Evolutionary conservation across 179 eudicot genomes (phyloP).

Genomic region (Pouteria campechiana): DNA sequence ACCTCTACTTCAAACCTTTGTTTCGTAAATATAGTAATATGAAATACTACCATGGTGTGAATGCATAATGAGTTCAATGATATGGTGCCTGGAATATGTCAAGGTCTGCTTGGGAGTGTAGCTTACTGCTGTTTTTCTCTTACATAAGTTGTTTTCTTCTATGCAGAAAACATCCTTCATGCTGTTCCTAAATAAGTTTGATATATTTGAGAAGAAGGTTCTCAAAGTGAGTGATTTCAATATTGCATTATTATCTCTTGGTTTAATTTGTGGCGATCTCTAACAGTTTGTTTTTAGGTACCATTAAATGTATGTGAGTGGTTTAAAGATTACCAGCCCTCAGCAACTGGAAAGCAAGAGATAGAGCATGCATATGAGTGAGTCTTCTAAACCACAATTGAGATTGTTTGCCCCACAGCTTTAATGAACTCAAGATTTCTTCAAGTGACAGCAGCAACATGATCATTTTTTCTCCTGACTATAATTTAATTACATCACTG

Average conservation of each 20-base stretch:
- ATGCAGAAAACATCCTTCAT: constrained; percentile 95
- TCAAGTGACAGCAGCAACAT: no score
- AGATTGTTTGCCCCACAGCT: no score
- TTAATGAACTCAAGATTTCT: no score
- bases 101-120: no score
- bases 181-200: constrained; percentile 95
- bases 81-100: no score
- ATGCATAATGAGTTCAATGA: no score
- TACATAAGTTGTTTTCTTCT: constrained; percentile 11
- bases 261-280: background rate
- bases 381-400: no score
- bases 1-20: no score
- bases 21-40: no score
- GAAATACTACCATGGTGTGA: no score
- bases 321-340: constrained; percentile 93
- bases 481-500: no score
- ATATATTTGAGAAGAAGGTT: constrained; percentile 90
- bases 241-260: background rate
- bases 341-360: constrained; percentile 82
- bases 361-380: constrained; percentile 96
- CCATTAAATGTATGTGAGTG: constrained; percentile 74
- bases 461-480: no score
- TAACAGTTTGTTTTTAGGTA: constrained; percentile 38
- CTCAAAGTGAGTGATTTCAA: constrained; percentile 43
- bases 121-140: background rate